phyloP scores from a whole-genome alignment of 2,329 filamentous ascomycete genomes.

The Scedosporium dehoogii region DNA sequence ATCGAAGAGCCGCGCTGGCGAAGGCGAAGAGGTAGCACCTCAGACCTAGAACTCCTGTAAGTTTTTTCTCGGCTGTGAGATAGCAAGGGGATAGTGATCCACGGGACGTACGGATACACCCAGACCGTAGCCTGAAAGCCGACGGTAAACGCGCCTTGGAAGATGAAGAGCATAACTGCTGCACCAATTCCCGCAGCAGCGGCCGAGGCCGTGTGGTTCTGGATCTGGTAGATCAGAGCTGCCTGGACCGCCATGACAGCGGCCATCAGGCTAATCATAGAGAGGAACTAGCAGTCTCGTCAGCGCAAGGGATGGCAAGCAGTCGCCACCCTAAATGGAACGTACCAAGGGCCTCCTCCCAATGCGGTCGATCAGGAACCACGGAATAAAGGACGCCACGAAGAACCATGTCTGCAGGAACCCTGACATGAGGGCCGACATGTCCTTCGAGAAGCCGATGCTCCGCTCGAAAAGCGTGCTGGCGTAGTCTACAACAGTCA shows the following conservation, averaged over 20 bases:
- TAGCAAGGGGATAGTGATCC: background rate
- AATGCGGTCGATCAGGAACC: conserved; percentile 35
- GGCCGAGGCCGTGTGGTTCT: conserved; percentile 21
- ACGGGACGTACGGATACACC: conserved; percentile 18
- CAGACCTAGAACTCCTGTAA: conserved; percentile 14
- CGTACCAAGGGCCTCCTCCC: conserved; percentile 31
- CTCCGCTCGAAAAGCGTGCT: conserved; percentile 35
- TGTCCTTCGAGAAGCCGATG: conserved; percentile 28
- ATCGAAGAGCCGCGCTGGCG: conserved; percentile 21
- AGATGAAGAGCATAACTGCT: conserved; percentile 29
- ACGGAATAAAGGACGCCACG: conserved; percentile 30
- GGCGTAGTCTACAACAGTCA: conserved; percentile 25
- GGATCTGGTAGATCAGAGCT: conserved; percentile 28
- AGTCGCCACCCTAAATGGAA: background rate
- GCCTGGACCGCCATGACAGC: conserved; percentile 29
- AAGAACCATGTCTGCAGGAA: conserved; percentile 39
- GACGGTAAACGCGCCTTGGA: conserved; percentile 28
- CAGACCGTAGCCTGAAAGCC: conserved; percentile 26
- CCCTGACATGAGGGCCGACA: conserved; percentile 41
- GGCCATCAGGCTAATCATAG: conserved; percentile 30
- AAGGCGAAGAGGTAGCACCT: conserved; percentile 20
- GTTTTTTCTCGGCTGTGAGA: background rate
- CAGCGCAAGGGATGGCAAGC: background rate
- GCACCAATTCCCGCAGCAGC: conserved; percentile 26
- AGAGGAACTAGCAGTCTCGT: conserved; percentile 18